A percentile compares a stretch with the other conserved stretches of the same genome.
These are phyloP conservation scores for Lasiosphaeris hirsuta DNA, from an alignment of 495 filamentous ascomycete genomes.

Conservation along the genomic window DNA sequence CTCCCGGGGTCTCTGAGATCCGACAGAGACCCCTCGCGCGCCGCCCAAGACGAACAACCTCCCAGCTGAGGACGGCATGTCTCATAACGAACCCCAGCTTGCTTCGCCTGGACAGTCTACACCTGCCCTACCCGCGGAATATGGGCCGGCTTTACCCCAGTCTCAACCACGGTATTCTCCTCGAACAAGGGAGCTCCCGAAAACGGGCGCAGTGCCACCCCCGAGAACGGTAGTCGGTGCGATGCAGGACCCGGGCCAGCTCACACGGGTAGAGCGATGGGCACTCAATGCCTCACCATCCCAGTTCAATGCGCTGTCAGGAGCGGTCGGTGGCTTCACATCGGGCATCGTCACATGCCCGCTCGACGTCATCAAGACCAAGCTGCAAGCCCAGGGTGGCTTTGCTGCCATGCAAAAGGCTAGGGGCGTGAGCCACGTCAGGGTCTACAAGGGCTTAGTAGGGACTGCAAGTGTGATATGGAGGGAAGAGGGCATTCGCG, in stretches of 20 bases:
- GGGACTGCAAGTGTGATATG: slow-evolving; percentile 84
- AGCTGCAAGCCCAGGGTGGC: slow-evolving; percentile 93
- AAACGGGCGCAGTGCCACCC: slow-evolving; percentile 3
- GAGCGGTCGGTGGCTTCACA: slow-evolving; percentile 82
- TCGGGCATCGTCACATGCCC: slow-evolving; percentile 95
- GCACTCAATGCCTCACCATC: slow-evolving; percentile 45
- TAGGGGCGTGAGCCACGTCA: slow-evolving; percentile 42
- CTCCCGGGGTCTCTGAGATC: slow-evolving; percentile 13
- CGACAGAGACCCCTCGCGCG: slow-evolving; percentile 12
- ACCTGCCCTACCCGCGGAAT: slow-evolving; percentile 35
- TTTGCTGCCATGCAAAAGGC: slow-evolving; percentile 47
- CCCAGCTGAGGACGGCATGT: slow-evolving; percentile 39
- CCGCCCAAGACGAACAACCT: slow-evolving; percentile 15
- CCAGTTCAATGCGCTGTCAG: slow-evolving; percentile 65
- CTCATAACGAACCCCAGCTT: slow-evolving; percentile 41
- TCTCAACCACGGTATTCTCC: slow-evolving; percentile 15
- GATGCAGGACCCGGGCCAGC: slow-evolving; percentile 35
- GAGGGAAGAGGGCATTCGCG: slow-evolving; percentile 79
- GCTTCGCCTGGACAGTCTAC: slow-evolving; percentile 33
- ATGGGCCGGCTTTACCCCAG: slow-evolving; percentile 33
- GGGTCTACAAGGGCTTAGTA: slow-evolving; percentile 78
- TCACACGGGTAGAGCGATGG: slow-evolving; percentile 57
- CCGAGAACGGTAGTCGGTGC: slow-evolving; percentile 6
- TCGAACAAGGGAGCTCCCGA: slow-evolving; percentile 8
- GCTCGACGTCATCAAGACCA: slow-evolving; percentile 98